These are phyloP conservation scores for Trametes sp. DNA, from an alignment of 1,284 basidiomycete species.

Conservation along the genomic window DNA sequence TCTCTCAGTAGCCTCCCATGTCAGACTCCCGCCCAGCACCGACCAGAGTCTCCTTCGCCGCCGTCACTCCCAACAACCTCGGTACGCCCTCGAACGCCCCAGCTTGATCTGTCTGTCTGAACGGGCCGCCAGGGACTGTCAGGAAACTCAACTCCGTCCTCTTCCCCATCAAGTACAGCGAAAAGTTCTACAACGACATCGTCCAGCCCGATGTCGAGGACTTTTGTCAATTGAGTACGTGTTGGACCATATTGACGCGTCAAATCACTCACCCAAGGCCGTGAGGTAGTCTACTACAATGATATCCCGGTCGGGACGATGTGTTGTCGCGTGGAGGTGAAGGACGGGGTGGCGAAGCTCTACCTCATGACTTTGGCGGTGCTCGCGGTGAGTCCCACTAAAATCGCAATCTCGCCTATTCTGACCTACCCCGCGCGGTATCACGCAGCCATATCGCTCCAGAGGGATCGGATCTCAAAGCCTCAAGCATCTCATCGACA, in stretches of 20 bases:
- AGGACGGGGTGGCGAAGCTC: constrained; percentile 61
- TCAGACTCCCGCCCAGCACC: constrained; percentile 44
- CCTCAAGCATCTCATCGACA: constrained; percentile 67
- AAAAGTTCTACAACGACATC: constrained; percentile 82
- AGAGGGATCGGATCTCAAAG: constrained; percentile 73
- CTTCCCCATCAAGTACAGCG: constrained; percentile 84
- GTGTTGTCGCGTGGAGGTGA: constrained; percentile 78
- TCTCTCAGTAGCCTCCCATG: constrained; percentile 42
- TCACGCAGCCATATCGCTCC: constrained; percentile 76
- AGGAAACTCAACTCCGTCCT: constrained; percentile 82
- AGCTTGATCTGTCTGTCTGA: constrained; percentile 16
- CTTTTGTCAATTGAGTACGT: constrained; percentile 80
- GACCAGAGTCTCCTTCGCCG: constrained; percentile 70
- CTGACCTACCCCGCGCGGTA: constrained; percentile 5
- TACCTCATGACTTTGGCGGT: constrained; percentile 89
- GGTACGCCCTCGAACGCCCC: constrained; percentile 30
- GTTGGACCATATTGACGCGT: constrained; percentile 1
- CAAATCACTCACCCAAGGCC: background rate
- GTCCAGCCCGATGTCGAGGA: constrained; percentile 74
- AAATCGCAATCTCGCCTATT: constrained; percentile 28
- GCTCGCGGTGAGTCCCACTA: constrained; percentile 67
- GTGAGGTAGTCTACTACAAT: constrained; percentile 77
- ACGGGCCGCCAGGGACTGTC: constrained; percentile 60
- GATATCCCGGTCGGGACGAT: constrained; percentile 85
- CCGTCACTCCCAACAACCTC: constrained; percentile 80